Percentiles rank a stretch among this genome's conserved stretches.
phyloP scores from a whole-genome alignment of 2,329 filamentous ascomycete genomes.

The Tolypocladium endophyticum region DNA sequence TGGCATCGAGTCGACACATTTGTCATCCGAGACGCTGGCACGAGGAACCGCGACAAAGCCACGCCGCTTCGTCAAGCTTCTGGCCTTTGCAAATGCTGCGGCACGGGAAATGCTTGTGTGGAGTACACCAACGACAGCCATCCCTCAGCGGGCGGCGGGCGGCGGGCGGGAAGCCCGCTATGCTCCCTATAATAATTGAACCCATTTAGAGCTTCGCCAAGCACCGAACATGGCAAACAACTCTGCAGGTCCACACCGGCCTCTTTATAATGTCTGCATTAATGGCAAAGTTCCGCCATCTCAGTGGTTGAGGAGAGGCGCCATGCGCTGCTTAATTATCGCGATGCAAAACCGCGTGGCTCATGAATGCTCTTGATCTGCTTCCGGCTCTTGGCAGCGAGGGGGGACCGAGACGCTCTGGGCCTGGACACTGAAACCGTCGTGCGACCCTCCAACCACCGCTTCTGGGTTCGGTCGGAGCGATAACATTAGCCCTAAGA shows the following conservation, averaged over 20 bases:
- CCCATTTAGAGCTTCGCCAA: neutral
- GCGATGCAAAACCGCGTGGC: neutral
- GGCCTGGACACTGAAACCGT: slow-evolving; percentile 1
- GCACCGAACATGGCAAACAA: neutral
- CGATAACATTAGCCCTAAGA: neutral
- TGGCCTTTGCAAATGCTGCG: neutral
- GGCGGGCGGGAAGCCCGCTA: neutral
- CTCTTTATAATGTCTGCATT: neutral
- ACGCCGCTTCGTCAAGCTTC: neutral
- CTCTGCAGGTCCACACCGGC: neutral
- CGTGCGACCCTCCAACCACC: neutral
- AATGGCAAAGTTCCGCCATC: neutral
- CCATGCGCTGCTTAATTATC: neutral
- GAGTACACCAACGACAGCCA: neutral
- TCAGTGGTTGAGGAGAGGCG: neutral
- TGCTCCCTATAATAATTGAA: neutral
- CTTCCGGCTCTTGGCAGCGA: neutral
- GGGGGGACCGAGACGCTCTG: neutral
- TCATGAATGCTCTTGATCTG: neutral
- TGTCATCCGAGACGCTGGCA: neutral
- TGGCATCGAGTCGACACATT: neutral
- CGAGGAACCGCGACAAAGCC: neutral
- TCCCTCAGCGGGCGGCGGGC: neutral
- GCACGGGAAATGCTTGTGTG: neutral
- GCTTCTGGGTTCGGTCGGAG: neutral